Conservation (phyloP, 1,139 yeast species). For the Pichia sp. region DNA sequence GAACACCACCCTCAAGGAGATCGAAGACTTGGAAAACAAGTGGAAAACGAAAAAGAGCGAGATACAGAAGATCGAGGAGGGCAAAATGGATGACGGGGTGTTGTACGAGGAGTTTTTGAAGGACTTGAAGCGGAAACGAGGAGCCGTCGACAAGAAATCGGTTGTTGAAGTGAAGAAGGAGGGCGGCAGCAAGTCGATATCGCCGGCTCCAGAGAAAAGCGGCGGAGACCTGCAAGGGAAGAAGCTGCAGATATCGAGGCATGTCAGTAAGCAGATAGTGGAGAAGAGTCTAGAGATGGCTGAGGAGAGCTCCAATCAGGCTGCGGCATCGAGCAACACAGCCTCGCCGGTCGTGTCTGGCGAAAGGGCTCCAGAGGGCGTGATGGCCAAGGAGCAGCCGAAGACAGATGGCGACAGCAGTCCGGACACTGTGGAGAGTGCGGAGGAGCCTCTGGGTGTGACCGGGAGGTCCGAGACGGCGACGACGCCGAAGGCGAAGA, state of each 20-base stretch:
- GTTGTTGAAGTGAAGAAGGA: not conserved
- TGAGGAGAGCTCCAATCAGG: not conserved
- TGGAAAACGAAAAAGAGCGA: conserved; percentile 28
- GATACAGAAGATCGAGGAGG: conserved; percentile 30
- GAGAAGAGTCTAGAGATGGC: conserved; percentile 6
- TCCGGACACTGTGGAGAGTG: no score
- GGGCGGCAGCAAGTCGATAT: not conserved
- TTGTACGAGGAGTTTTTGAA: conserved; percentile 28
- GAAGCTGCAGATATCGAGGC: conserved; percentile 11
- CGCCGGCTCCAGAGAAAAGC: not conserved
- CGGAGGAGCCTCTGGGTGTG: no score
- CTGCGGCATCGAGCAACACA: not conserved
- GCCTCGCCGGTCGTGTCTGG: not conserved
- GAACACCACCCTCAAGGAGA: conserved; percentile 30
- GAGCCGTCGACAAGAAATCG: conserved; percentile 4
- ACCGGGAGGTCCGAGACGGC: no score
- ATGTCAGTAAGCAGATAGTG: conserved; percentile 3
- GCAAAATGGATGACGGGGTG: conserved; percentile 29
- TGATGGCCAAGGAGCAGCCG: no score
- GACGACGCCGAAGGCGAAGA: no score
- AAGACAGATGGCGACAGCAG: no score
- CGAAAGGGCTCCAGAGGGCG: not conserved
- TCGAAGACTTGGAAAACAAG: conserved; percentile 27
- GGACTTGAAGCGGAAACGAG: conserved; percentile 14
- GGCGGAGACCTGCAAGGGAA: conserved; percentile 8